Percentiles rank a stretch among this genome's conserved stretches.
These are phyloP conservation scores for Mycena alexandri DNA, from an alignment of 768 basidiomycete genomes.

Conservation along the genomic window DNA sequence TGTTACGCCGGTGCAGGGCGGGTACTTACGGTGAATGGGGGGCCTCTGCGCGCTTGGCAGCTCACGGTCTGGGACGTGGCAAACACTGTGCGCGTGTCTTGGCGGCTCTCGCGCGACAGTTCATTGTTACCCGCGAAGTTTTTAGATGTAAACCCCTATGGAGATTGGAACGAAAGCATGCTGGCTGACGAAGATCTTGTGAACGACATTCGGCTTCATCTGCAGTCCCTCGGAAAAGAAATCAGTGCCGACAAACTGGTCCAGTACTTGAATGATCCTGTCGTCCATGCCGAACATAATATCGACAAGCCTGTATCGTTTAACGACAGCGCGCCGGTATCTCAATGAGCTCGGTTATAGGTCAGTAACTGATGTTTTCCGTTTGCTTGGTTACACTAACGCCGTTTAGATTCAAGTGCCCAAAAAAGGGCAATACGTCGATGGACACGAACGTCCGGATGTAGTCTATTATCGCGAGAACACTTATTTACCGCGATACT, in stretches of 20 bases:
- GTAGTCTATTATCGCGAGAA: slow-evolving; percentile 35
- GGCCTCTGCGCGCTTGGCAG: slow-evolving; percentile 17
- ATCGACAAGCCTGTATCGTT: slow-evolving; percentile 5
- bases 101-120: not conserved
- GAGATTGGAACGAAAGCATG: slow-evolving; percentile 21
- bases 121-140: slow-evolving; percentile 6
- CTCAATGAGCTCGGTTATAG: slow-evolving; percentile 21
- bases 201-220: slow-evolving; percentile 26
- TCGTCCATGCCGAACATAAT: not conserved
- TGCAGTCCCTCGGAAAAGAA: slow-evolving; percentile 33
- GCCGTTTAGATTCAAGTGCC: slow-evolving; percentile 15
- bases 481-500: slow-evolving; percentile 36
- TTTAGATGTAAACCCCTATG: slow-evolving; percentile 20
- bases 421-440: slow-evolving; percentile 40
- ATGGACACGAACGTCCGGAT: slow-evolving; percentile 37
- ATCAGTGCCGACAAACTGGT: slow-evolving; percentile 7
- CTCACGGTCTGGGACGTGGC: slow-evolving; percentile 1
- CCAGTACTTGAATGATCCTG: slow-evolving; percentile 4
- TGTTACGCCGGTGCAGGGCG: not conserved
- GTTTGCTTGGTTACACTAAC: not conserved
- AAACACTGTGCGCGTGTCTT: slow-evolving; percentile 9
- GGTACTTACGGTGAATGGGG: slow-evolving; percentile 20
- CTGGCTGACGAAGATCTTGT: slow-evolving; percentile 41
- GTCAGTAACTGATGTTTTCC: not conserved
- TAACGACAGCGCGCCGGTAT: slow-evolving; percentile 18